Conservation (phyloP, 2,329 filamentous ascomycete species). For the Fusarium chlamydosporum region DNA sequence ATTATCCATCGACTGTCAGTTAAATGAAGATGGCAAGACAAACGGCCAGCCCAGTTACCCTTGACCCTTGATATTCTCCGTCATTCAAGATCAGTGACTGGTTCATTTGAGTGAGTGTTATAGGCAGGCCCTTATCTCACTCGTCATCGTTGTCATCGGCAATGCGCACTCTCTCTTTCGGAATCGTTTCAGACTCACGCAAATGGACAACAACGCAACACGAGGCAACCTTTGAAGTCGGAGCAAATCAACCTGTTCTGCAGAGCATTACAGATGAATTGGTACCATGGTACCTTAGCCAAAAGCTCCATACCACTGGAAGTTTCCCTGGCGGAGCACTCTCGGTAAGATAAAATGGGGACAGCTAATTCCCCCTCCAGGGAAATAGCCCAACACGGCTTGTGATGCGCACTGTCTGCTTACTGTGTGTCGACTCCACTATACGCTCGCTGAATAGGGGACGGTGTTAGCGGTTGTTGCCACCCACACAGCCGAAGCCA, state of each 20-base stretch:
- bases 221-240: slow-evolving; percentile 19
- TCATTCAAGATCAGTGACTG: slow-evolving; percentile 21
- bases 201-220: slow-evolving; percentile 32
- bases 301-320: slow-evolving; percentile 43
- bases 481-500: slow-evolving; percentile 39
- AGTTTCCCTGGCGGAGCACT: slow-evolving; percentile 43
- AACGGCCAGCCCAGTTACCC: slow-evolving; percentile 40
- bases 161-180: slow-evolving; percentile 24
- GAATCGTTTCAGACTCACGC: slow-evolving; percentile 35
- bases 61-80: slow-evolving; percentile 37
- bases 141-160: slow-evolving; percentile 43
- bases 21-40: slow-evolving; percentile 38
- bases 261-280: slow-evolving; percentile 20
- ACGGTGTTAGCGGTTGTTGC: slow-evolving; percentile 48
- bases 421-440: slow-evolving; percentile 43
- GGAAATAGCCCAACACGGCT: slow-evolving; percentile 34
- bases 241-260: slow-evolving; percentile 16
- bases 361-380: slow-evolving; percentile 37
- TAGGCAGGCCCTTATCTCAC: slow-evolving; percentile 41
- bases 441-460: slow-evolving; percentile 45
- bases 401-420: slow-evolving; percentile 32
- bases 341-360: slow-evolving; percentile 50
- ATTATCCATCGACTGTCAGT: slow-evolving; percentile 32
- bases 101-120: slow-evolving; percentile 15
- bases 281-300: too few species aligned